Evolutionary conservation across 176 grass and related monocot genomes (phyloP), one percentile per base, ranked within the genome.

Genomic region (Secale cereale): DNA sequence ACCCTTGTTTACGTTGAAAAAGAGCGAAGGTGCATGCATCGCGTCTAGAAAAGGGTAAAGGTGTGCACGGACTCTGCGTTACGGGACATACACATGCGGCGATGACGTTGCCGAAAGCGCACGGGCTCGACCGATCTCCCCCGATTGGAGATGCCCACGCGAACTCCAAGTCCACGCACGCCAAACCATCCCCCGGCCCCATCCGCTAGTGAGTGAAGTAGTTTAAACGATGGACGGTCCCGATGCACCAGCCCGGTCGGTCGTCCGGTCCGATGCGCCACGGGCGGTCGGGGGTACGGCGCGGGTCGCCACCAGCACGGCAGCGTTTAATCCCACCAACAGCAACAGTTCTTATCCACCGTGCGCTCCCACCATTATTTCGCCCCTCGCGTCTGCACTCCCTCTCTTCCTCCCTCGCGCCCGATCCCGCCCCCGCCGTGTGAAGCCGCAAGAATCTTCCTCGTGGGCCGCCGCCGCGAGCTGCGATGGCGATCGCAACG

Each of bases 381-480:
- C 27, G 28, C 74, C 81, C 9, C 12, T 52, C 2, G 5, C 48
- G 6, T 52, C 46, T 16, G 41, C 4, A 1, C 39, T n/a, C n/a
- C n/a, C n/a, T 41, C 43, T 13, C 7, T 23, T 4, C 19, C 52
- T 48, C 23, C 25, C 35, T 52, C 17, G 61, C 37, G n/a, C n/a
- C n/a, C n/a, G n/a, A n/a, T 12, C 60, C 19, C 25, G 60, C 74
- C 17, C 56, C 61, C 10, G 61, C 39, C 23, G 70, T 35, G 79
- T 35, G 63, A 14, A 52, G 37, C 19, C 41, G 22, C 33, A 74
- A 59, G 74, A 90, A 83, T 83, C 67, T 83, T 80, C 67, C 67
- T 37, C 68, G 22, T 29, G 69, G 27, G 26, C n/a, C 7, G 54
- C 54, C 6, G 48, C 48, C 19, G 16, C 48, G 48, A 52, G 48